Conservation (phyloP, 306 rosid species). For the Ceratonia siliqua region DNA sequence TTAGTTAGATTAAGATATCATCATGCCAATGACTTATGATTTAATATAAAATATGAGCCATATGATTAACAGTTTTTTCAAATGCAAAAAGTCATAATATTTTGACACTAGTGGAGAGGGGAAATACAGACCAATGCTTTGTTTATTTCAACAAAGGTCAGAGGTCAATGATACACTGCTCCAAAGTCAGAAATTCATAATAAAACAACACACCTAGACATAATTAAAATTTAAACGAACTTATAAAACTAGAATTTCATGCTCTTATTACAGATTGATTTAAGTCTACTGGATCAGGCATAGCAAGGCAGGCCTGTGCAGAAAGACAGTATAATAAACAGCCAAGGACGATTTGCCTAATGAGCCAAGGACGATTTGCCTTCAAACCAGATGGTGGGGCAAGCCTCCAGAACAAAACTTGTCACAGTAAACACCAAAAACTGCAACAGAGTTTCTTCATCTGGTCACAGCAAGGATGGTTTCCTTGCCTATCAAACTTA, state of each 20-base stretch:
- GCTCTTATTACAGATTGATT: conserved; percentile 36
- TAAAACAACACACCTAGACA: conserved; percentile 18
- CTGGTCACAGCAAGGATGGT: conserved; percentile 39
- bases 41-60: too few species aligned
- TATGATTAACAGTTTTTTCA: too few species aligned
- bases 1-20: not conserved
- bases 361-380: conserved; percentile 27
- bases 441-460: conserved; percentile 38
- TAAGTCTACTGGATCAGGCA: conserved; percentile 32
- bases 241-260: conserved; percentile 20
- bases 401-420: conserved; percentile 26
- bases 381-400: conserved; percentile 48
- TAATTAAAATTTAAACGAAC: conserved; percentile 11
- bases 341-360: not conserved
- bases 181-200: conserved; percentile 30
- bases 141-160: not conserved
- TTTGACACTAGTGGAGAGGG: not conserved
- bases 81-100: not conserved
- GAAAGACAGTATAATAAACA: conserved; percentile 47
- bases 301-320: conserved; percentile 8
- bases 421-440: conserved; percentile 30
- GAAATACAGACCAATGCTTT: not conserved
- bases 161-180: conserved; percentile 30
- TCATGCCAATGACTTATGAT: too few species aligned
- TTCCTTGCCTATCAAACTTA: conserved; percentile 45